Evolutionary conservation across 768 basidiomycete species (phyloP), one percentile per base, ranked within the genome.

Genomic region (Nidularia sp.): DNA sequence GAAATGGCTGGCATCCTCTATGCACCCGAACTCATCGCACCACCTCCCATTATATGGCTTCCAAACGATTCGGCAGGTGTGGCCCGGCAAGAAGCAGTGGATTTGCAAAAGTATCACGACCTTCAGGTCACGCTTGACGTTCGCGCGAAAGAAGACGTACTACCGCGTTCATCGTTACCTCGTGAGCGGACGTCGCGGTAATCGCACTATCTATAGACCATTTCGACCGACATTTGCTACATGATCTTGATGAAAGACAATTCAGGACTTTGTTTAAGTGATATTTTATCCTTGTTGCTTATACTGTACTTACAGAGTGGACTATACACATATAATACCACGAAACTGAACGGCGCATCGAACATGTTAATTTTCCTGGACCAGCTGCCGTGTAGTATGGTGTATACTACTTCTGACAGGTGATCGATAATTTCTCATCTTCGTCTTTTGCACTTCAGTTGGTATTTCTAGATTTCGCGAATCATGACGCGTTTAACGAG

Each of bases 41-140:
- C 89, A 13, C 71, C 79, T 15, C 90, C 89, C 1, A 83, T 87
- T 53, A 88, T 93, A 48, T 92, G 90, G 90, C 73, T 92, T n/a
- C 88, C 88, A 1, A 85, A 88, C 64, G 90, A 91, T 63, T 76
- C 76, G 8, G 82, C 84, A 12, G 86, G 86, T 22, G 82, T 90
- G 12, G 88, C 85, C 6, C 76, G 79, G 36, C 81, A 85, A 4
- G 90, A 92, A 66, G 88, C 88, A 31, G 73, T 78, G 46, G 90
- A 93, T 66, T 70, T 92, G 59, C 79, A 84, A 62, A 83, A 80
- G 58, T 89, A 87, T 62, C 89, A 92, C 60, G 75, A 82, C 51
- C 68, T 93, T 53, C 73, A 73, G 34, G 86, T 84, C 47, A 86
- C 88, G 33, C 72, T 92, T 18, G 88, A 90, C 66, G 84, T 85